phyloP scores from a whole-genome alignment of 768 basidiomycete species.

The Suillus discolor region DNA sequence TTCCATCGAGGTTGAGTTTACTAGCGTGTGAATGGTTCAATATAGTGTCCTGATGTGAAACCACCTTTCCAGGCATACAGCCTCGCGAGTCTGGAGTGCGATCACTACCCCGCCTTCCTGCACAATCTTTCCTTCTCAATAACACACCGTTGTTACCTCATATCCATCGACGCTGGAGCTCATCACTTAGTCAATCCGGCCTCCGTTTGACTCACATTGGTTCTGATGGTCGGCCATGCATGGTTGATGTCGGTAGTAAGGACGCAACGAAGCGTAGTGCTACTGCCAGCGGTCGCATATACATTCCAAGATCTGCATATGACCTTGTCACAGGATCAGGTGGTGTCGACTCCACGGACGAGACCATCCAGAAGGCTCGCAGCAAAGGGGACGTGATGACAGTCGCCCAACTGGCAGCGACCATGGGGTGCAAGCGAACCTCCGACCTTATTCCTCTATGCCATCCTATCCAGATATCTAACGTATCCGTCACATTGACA shows the following conservation, averaged over 20 bases:
- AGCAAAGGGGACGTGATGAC: slow-evolving; percentile 73
- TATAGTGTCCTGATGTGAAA: slow-evolving; percentile 3
- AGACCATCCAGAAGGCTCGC: slow-evolving; percentile 51
- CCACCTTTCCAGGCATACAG: slow-evolving; percentile 12
- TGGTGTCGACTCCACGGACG: slow-evolving; percentile 11
- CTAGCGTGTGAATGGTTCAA: neutral
- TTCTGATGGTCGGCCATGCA: slow-evolving; percentile 65
- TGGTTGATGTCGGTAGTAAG: slow-evolving; percentile 84
- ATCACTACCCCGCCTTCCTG: slow-evolving; percentile 9
- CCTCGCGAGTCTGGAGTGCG: slow-evolving; percentile 6
- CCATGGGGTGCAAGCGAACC: slow-evolving; percentile 87
- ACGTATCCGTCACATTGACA: slow-evolving; percentile 63
- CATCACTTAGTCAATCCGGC: slow-evolving; percentile 11
- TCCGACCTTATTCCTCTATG: slow-evolving; percentile 85
- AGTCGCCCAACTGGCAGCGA: slow-evolving; percentile 81
- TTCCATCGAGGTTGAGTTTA: slow-evolving; percentile 22
- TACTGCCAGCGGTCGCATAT: slow-evolving; percentile 75
- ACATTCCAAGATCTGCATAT: slow-evolving; percentile 65
- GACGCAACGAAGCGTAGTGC: slow-evolving; percentile 62
- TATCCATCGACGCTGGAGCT: slow-evolving; percentile 27
- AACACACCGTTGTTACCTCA: neutral
- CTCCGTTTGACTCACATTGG: slow-evolving; percentile 73
- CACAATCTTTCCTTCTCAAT: neutral
- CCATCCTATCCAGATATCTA: slow-evolving; percentile 77
- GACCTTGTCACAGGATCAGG: slow-evolving; percentile 52